phyloP scores from a whole-genome alignment of 1,284 basidiomycete genomes.

The Fomitopsis pinicola region DNA sequence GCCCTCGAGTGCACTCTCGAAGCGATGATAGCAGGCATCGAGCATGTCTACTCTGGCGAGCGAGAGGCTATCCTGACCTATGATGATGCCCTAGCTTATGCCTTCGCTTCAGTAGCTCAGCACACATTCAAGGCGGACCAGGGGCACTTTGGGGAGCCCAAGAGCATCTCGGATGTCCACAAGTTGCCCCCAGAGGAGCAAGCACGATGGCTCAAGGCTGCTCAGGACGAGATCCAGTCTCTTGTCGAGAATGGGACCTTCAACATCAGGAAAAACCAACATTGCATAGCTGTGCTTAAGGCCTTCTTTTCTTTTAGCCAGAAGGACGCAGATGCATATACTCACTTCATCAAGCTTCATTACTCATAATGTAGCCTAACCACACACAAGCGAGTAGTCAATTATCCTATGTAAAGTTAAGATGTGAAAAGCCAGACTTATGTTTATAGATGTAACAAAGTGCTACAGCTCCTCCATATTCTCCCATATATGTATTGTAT shows the following conservation, averaged over 20 bases:
- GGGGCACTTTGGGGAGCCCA: conserved; percentile 1
- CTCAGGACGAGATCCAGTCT: conserved; percentile 7
- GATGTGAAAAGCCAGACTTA: too few species aligned
- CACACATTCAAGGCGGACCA: not conserved
- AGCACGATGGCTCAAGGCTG: conserved; percentile 6
- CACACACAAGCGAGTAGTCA: too few species aligned
- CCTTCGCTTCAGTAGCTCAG: conserved; percentile 1
- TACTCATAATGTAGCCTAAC: too few species aligned
- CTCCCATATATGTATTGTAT: too few species aligned
- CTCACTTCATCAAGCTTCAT: too few species aligned
- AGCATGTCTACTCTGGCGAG: conserved; percentile 5
- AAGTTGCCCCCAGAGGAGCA: conserved; percentile 1
- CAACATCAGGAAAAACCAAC: too few species aligned
- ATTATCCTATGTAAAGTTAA: too few species aligned
- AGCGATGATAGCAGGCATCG: conserved; percentile 5
- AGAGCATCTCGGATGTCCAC: not conserved
- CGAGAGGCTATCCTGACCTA: not conserved
- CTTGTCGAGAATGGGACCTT: not conserved
- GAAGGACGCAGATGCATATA: too few species aligned
- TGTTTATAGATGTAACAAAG: too few species aligned
- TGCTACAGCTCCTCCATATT: too few species aligned
- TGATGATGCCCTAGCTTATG: not conserved
- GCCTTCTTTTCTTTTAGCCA: too few species aligned
- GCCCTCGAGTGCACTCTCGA: conserved; percentile 2
- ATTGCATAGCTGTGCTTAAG: too few species aligned